phyloP scores from a whole-genome alignment of 495 filamentous ascomycete genomes.

The Penicillium turbatum region DNA sequence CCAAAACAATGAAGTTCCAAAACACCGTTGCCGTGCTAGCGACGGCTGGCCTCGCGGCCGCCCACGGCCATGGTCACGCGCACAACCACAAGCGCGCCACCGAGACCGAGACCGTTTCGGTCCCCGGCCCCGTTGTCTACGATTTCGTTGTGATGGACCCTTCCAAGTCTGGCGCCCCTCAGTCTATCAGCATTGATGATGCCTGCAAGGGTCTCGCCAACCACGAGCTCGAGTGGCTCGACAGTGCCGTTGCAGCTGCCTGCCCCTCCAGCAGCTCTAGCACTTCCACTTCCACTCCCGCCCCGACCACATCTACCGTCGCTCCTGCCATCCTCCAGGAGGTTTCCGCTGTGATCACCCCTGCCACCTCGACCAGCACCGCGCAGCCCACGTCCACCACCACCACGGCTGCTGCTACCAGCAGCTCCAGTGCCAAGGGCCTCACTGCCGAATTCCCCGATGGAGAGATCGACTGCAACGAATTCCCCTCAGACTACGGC shows the following conservation, averaged over 20 bases:
- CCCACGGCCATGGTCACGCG: constrained; percentile 41
- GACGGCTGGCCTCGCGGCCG: constrained; percentile 44
- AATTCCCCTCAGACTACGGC: constrained; percentile 82
- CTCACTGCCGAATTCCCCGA: constrained; percentile 71
- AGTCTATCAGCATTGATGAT: constrained; percentile 47
- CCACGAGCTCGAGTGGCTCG: constrained; percentile 45
- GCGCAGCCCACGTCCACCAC: constrained; percentile 12
- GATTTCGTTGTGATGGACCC: constrained; percentile 47
- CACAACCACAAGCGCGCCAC: constrained; percentile 42
- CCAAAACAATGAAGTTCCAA: constrained; percentile 40
- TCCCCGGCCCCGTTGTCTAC: constrained; percentile 56
- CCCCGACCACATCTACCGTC: constrained; percentile 17
- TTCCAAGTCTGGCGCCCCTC: constrained; percentile 6
- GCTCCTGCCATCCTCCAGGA: constrained; percentile 31
- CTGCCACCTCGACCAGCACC: constrained; percentile 14
- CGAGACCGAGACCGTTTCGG: constrained; percentile 40
- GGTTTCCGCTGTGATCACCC: constrained; percentile 17
- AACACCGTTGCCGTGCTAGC: constrained; percentile 42
- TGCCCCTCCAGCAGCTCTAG: constrained; percentile 25
- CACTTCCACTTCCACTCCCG: constrained; percentile 19
- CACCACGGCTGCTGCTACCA: constrained; percentile 16
- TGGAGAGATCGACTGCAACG: constrained; percentile 63
- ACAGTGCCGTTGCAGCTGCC: constrained; percentile 27
- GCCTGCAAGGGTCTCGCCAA: constrained; percentile 60
- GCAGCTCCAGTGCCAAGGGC: constrained; percentile 41